Evolutionary conservation across 345 rosid genomes (phyloP).

Genomic region (Boechera stricta): DNA sequence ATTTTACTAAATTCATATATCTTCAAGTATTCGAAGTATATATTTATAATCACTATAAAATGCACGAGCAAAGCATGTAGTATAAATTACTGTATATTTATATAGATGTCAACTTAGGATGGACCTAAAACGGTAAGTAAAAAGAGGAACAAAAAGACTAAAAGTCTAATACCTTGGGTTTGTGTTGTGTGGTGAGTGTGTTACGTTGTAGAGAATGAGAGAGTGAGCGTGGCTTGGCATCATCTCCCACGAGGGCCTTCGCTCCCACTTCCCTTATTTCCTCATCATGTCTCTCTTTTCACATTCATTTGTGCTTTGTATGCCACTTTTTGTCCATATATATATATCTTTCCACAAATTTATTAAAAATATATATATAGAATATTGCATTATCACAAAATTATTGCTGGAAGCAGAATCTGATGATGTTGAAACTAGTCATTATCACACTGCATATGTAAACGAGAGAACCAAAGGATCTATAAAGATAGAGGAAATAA

Average conservation of each 20-base stretch:
- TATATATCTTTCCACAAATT: conserved; percentile 19
- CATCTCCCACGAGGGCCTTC: conserved; percentile 48
- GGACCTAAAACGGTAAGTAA: conserved; percentile 31
- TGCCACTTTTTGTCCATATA: conserved; percentile 31
- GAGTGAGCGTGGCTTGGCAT: conserved; percentile 38
- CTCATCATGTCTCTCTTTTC: conserved; percentile 38
- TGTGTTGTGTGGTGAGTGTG: conserved; percentile 27
- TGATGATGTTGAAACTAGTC: conserved; percentile 34
- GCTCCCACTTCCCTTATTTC: conserved; percentile 33
- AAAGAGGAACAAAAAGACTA: conserved; percentile 40
- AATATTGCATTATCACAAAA: conserved; percentile 21
- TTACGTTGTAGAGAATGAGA: conserved; percentile 22
- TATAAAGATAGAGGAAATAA: neutral
- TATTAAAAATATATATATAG: neutral
- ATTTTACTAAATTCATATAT: neutral
- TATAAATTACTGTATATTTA: neutral
- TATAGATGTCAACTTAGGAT: conserved; percentile 29
- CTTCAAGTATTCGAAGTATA: neutral
- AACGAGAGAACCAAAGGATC: conserved; percentile 29
- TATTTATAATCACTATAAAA: neutral
- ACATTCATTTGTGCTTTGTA: conserved; percentile 27
- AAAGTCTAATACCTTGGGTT: conserved; percentile 21
- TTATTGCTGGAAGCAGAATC: conserved; percentile 33
- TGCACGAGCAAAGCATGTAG: conserved; percentile 26
- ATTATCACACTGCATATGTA: conserved; percentile 31